Conservation (phyloP, 176 grass and related monocot genomes). For the Elaeis guineensis region DNA sequence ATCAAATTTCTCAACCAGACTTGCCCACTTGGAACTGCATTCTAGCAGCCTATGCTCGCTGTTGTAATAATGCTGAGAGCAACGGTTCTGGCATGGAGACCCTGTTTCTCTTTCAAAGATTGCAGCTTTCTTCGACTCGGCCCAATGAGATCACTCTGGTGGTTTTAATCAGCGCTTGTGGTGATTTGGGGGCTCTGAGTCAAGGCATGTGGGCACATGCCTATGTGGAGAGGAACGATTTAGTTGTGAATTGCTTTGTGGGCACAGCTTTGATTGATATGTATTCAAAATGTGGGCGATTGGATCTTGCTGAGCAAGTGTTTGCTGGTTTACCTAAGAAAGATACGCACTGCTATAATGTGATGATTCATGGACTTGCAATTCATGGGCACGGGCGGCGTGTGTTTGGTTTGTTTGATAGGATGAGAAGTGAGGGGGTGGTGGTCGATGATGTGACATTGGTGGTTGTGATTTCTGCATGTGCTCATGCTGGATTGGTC, state of each 20-base stretch:
- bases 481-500: slow-evolving; percentile 35
- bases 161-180: slow-evolving; percentile 19
- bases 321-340: slow-evolving; percentile 1
- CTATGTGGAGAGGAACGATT: slow-evolving; percentile 5
- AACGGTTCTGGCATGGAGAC: slow-evolving; percentile 7
- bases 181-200: slow-evolving; percentile 30
- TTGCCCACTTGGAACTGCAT: slow-evolving; percentile 39
- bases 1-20: slow-evolving; percentile 14
- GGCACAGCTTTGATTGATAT: slow-evolving; percentile 32
- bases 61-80: not conserved
- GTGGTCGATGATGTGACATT: slow-evolving; percentile 24
- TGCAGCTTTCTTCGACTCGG: not conserved
- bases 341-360: slow-evolving; percentile 38
- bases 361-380: slow-evolving; percentile 35
- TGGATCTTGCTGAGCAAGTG: slow-evolving; percentile 37
- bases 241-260: slow-evolving; percentile 17
- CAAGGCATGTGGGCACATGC: slow-evolving; percentile 32
- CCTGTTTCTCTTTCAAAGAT: slow-evolving; percentile 13
- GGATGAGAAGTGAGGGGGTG: slow-evolving; percentile 12
- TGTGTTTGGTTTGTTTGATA: slow-evolving; percentile 26
- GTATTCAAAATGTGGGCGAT: slow-evolving; percentile 28
- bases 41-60: slow-evolving; percentile 18
- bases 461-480: slow-evolving; percentile 26
- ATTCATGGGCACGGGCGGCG: slow-evolving; percentile 23
- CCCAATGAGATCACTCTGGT: slow-evolving; percentile 48